A percentile compares a stretch with the other conserved stretches of the same genome.
Evolutionary conservation across 768 basidiomycete species (phyloP).

Genomic region (Kwoniella sp.): DNA sequence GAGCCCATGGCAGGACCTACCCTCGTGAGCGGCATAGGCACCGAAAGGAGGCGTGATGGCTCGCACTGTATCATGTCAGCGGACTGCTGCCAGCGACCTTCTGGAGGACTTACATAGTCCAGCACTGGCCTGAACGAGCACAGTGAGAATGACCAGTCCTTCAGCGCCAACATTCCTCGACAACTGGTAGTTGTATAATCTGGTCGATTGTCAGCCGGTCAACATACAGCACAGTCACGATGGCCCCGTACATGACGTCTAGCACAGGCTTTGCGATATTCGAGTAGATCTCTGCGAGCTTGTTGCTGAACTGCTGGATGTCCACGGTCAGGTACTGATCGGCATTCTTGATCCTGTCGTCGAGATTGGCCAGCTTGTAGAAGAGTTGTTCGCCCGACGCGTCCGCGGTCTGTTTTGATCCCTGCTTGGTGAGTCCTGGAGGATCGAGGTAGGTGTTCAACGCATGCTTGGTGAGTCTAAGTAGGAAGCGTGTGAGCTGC

Average conservation of each 20-base stretch:
- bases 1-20: conserved; percentile 12
- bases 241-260: conserved; percentile 54
- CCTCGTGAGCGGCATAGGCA: conserved; percentile 69
- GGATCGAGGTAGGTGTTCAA: conserved; percentile 72
- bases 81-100: not conserved
- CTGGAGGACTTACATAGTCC: conserved; percentile 62
- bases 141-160: conserved; percentile 73
- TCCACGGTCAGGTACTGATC: conserved; percentile 95
- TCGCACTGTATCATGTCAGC: conserved; percentile 59
- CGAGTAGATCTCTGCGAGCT: conserved; percentile 83
- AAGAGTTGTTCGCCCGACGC: conserved; percentile 74
- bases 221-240: not conserved
- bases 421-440: not conserved
- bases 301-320: conserved; percentile 83
- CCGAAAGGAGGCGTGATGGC: conserved; percentile 88
- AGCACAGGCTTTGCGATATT: conserved; percentile 90
- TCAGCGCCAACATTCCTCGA: conserved; percentile 93
- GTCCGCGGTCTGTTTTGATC: conserved; percentile 50
- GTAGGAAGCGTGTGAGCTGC: not conserved
- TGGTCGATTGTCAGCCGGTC: conserved; percentile 52
- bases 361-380: conserved; percentile 91
- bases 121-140: conserved; percentile 78
- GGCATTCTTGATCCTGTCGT: conserved; percentile 92
- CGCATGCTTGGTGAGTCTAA: conserved; percentile 70
- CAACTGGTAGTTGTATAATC: conserved; percentile 92